Conservation (phyloP, 129 eudicot genomes). For the Cynara cardunculus region DNA sequence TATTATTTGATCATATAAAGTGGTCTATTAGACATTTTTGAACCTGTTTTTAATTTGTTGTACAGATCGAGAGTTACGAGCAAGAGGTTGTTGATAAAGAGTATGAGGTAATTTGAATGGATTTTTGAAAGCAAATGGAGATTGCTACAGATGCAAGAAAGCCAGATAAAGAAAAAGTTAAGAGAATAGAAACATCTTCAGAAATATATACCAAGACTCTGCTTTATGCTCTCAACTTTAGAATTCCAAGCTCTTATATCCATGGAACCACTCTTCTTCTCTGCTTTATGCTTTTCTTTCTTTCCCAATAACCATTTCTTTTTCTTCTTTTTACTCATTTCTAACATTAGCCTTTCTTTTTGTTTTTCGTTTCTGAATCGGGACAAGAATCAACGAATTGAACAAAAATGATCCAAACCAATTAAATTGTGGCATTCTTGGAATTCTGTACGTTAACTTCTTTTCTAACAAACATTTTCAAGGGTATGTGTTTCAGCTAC, state of each 20-base stretch:
- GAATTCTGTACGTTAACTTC: not conserved
- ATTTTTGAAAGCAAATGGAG: slow-evolving; percentile 34
- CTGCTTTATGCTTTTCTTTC: slow-evolving; percentile 85
- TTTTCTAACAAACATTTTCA: not conserved
- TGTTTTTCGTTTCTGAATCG: not conserved
- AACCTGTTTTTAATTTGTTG: too few species aligned
- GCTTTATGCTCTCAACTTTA: slow-evolving; percentile 62
- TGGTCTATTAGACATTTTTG: too few species aligned
- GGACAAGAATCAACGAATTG: slow-evolving; percentile 6
- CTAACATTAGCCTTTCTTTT: not conserved
- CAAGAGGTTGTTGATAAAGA: too few species aligned
- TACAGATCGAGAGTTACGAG: too few species aligned
- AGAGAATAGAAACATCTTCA: slow-evolving; percentile 38
- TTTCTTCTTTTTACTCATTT: not conserved
- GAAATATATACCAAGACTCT: slow-evolving; percentile 34
- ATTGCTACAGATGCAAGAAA: slow-evolving; percentile 65
- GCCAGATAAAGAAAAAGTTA: slow-evolving; percentile 55
- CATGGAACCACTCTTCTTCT: slow-evolving; percentile 57
- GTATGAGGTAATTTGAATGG: not conserved
- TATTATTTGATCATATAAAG: too few species aligned
- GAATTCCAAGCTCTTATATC: slow-evolving; percentile 70
- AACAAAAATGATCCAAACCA: not conserved
- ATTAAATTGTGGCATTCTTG: not conserved
- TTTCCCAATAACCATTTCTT: slow-evolving; percentile 28
- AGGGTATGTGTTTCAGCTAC: not conserved